Conservation (phyloP, 805 yeast species). For the Ogataea nakhonphanomensis region DNA sequence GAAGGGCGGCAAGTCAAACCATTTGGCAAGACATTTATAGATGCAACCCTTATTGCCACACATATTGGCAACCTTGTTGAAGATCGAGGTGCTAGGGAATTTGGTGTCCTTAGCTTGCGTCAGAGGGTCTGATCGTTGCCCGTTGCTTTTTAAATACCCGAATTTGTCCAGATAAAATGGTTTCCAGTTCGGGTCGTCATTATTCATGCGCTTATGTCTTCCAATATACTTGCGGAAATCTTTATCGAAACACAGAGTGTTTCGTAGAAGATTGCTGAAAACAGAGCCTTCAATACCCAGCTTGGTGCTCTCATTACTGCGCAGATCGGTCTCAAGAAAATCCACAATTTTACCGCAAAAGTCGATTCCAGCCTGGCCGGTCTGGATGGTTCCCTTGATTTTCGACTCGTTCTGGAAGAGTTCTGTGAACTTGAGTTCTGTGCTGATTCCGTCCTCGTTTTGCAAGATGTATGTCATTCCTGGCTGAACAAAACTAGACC, state of each 20-base stretch:
- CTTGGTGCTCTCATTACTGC: conserved; percentile 21
- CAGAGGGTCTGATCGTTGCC: conserved; percentile 2
- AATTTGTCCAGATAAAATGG: conserved; percentile 29
- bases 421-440: conserved; percentile 23
- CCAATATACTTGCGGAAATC: conserved; percentile 26
- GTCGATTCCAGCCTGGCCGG: conserved; percentile 17
- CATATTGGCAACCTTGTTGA: conserved; percentile 25
- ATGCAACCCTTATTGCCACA: conserved; percentile 27
- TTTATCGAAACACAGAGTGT: conserved; percentile 26
- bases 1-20: conserved; percentile 38
- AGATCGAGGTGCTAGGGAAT: conserved; percentile 31
- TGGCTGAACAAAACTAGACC: conserved; percentile 26
- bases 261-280: conserved; percentile 29
- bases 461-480: conserved; percentile 22
- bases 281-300: conserved; percentile 30
- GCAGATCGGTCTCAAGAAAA: conserved; percentile 29
- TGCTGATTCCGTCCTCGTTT: conserved; percentile 10
- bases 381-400: conserved; percentile 23
- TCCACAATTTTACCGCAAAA: conserved; percentile 32
- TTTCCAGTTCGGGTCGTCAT: conserved; percentile 22
- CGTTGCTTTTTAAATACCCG: conserved; percentile 26
- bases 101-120: conserved; percentile 19
- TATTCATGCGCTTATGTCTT: conserved; percentile 16
- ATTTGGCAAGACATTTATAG: conserved; percentile 30
- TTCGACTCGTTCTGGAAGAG: conserved; percentile 12